Evolutionary conservation across 2,329 filamentous ascomycete species (phyloP), one percentile per base, ranked within the genome.

Genomic region (Aspergillus clavatus): DNA sequence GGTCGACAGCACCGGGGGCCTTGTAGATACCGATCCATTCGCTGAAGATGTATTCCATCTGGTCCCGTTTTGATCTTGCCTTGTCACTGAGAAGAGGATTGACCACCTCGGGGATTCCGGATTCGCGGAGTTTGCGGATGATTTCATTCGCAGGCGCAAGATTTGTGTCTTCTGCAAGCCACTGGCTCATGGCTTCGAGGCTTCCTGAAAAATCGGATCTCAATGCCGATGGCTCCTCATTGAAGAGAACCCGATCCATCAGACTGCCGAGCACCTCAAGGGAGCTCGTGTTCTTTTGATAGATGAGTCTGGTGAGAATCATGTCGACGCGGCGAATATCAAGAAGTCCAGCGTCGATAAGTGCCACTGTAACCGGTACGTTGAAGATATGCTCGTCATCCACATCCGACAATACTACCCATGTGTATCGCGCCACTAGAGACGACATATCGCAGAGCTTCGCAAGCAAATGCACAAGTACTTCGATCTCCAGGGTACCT

Each of bases 11-110:
- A 54, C 84, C 82, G n/a, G 82, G 79, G 57, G 89, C 87, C 66
- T 86, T 86, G 70, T 79, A 85, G 6, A 96, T 78, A 48, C 85
- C 83, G 22, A 91, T 80, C 93, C 93, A 98, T 70, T 98, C 93
- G 35, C 91, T 89, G 60, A 98, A 96, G 16, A 96, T 79, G 62
- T 98, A 97, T 57, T 94, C 89, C 69, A 95, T 82, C 65, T 96
- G 89, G 50, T 95, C 88, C 51, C 83, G 81, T 55, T 83, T 83
- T 24, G 80, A 75, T 29, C 72, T 66, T 12, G 74, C 69, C 40
- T 81, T 77, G 45, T 84, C 80, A 18, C 77, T 80, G 23, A 75
- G 70, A 42, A 76, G 67, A 43, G 76, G 66, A 53, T 76, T 74
- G 40, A 72, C 63, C 71, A 78, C 70, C 72, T 88, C 65, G 4